Conservation (phyloP, 1,284 basidiomycete genomes). For the Polyporus tsugae region DNA sequence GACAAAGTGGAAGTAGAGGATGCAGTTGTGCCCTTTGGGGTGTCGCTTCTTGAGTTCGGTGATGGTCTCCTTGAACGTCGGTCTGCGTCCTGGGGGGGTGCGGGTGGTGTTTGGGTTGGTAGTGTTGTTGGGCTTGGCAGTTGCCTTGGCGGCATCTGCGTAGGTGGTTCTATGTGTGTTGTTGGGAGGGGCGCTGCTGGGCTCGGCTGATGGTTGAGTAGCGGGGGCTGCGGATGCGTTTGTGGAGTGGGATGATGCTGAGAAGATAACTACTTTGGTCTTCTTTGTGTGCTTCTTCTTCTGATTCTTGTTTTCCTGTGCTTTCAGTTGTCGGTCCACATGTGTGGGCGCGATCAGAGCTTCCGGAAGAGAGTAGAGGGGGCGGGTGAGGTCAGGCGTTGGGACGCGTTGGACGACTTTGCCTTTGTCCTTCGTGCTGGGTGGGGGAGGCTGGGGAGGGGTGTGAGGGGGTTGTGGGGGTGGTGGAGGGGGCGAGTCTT, state of each 20-base stretch:
- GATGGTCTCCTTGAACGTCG: not conserved
- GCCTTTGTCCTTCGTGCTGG: too few species aligned
- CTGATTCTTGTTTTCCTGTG: too few species aligned
- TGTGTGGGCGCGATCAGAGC: too few species aligned
- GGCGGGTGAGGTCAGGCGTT: too few species aligned
- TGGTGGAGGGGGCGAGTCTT: too few species aligned
- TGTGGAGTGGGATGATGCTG: not conserved
- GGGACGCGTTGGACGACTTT: too few species aligned
- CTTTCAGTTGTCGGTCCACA: too few species aligned
- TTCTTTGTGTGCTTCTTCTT: not conserved
- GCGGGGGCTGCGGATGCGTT: too few species aligned
- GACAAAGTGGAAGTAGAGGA: not conserved
- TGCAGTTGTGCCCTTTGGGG: not conserved
- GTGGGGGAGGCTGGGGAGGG: too few species aligned
- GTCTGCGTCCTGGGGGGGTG: not conserved
- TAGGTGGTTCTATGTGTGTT: not conserved
- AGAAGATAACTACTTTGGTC: not conserved
- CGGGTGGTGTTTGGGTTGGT: not conserved
- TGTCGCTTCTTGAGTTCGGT: not conserved
- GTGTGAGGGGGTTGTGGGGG: too few species aligned
- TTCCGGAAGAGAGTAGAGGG: too few species aligned
- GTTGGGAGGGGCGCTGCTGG: too few species aligned
- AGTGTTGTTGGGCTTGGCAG: not conserved
- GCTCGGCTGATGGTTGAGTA: not conserved
- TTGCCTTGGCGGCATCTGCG: not conserved